Evolutionary conservation across 768 basidiomycete genomes (phyloP), one percentile per base, ranked within the genome.

Genomic region (Amanita jacksonii): DNA sequence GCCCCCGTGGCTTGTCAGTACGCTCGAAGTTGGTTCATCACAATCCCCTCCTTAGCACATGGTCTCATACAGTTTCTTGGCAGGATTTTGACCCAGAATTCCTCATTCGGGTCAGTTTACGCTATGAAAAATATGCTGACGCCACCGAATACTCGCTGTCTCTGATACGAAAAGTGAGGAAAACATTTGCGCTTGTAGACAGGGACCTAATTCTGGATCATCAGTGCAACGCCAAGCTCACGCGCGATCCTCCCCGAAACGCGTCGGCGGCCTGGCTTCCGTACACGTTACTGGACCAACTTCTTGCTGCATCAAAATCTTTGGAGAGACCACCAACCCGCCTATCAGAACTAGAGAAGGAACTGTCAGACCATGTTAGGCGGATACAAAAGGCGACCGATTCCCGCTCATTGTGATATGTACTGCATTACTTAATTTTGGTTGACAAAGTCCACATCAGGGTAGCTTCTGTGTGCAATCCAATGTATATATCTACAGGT

Each of bases 1-100:
- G 34, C 93, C 94, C 8, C 77, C 79, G 6, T 97, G 91, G 91
- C 68, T 99, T 32, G 69, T 85, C 40, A 76, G 77, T 44, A 75
- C 73, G 46, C 72, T 96, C 16, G 75, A 85, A 72, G 86, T 86
- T 53, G 32, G 59, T 43, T 19, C 18, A 19, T 38, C 38, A 42
- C n/a, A 15, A n/a, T 34, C 20, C 19, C 32, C 24, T 42, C 36
- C 41, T 3, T 8, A 46, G 45, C 22, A 43, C 33, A 39, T 23
- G 7, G 22, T 49, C 43, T 52, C 16, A 45, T 24, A 38, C 38
- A 8, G 40, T 41, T 38, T 10, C n/a, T 24, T 37, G 31, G 42
- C 52, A 83, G 81, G 73, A 78, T 49, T 66, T 82, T 51, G 81
- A 93, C 48, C 81, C 81, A 34, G 91, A 93, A 54, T 82, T 82